These are phyloP conservation scores for Aegle marmelos DNA, from an alignment of 345 rosid species.

Conservation along the genomic window DNA sequence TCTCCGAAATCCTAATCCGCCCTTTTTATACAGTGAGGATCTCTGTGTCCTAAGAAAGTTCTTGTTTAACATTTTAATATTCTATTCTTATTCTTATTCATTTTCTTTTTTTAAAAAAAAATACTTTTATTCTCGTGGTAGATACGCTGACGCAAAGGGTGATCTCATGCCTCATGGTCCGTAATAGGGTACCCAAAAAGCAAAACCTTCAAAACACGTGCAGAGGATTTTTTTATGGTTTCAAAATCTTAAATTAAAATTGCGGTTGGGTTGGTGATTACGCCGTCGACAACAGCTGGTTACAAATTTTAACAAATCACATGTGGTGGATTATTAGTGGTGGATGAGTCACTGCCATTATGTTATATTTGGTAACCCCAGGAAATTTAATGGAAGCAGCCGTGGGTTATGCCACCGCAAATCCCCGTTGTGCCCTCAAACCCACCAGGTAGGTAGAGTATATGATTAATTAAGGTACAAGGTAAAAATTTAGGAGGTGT, in stretches of 20 bases:
- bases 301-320: not conserved
- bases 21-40: not conserved
- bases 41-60: not conserved
- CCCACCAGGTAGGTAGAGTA: no score
- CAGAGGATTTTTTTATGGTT: no score
- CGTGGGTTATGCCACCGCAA: not conserved
- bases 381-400: not conserved
- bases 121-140: no score
- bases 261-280: no score
- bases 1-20: not conserved
- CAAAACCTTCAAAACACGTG: no score
- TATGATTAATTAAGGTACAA: no score
- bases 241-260: no score
- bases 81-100: not conserved
- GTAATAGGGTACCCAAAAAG: not conserved
- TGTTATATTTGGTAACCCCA: not conserved
- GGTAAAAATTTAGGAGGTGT: no score
- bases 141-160: not conserved
- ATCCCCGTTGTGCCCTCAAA: no score
- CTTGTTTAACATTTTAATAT: not conserved
- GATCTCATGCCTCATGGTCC: not conserved
- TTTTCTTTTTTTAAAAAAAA: not conserved
- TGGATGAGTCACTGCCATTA: not conserved
- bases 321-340: not conserved
- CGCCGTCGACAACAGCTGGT: not conserved